These are phyloP conservation scores for Tolypocladium album DNA, from an alignment of 2,329 filamentous ascomycete species.

Conservation along the genomic window DNA sequence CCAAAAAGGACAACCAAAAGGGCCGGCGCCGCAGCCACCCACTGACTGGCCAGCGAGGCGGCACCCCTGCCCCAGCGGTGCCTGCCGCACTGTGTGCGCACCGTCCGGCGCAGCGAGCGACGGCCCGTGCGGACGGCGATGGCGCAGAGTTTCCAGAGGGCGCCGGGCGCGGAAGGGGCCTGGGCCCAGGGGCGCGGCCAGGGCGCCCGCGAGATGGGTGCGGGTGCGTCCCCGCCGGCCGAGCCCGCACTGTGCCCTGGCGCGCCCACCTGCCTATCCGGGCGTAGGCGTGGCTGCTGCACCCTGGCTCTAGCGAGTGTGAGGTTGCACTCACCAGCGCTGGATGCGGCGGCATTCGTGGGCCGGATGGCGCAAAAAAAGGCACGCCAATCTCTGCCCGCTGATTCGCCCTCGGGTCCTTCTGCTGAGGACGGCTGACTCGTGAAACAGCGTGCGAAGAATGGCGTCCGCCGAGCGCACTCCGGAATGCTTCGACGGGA, in stretches of 20 bases:
- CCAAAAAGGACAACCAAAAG: background rate
- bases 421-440: background rate
- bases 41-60: background rate
- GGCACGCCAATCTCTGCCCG: background rate
- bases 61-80: background rate
- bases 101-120: background rate
- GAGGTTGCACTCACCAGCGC: background rate
- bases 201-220: background rate
- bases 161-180: background rate
- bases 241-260: background rate
- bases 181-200: background rate
- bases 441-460: background rate
- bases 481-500: background rate
- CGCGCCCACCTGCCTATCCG: slow-evolving; percentile 2
- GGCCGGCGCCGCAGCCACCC: background rate
- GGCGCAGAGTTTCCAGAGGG: background rate
- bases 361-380: background rate
- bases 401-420: background rate
- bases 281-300: background rate
- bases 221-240: background rate
- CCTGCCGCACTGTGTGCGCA: background rate
- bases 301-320: background rate
- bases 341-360: background rate
- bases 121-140: background rate
- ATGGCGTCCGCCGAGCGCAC: too few species aligned